phyloP scores from a whole-genome alignment of 1,139 yeast species.

The Nakaseomyces bracarensis region DNA sequence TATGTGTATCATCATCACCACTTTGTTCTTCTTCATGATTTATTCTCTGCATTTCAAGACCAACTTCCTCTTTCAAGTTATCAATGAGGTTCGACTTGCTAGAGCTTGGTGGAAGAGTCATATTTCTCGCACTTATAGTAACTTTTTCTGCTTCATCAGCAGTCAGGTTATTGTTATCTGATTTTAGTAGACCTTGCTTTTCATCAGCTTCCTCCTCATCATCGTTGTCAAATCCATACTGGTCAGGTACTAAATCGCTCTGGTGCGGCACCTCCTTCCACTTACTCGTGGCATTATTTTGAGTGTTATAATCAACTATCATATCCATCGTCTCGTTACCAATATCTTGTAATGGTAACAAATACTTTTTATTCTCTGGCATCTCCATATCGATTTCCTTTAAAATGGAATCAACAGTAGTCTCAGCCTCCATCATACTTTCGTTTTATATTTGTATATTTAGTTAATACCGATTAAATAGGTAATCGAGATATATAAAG shows the following conservation, averaged over 20 bases:
- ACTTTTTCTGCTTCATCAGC: conserved; percentile 1
- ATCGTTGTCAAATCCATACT: not conserved
- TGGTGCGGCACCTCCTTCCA: not conserved
- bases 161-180: not conserved
- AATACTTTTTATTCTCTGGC: conserved; percentile 6
- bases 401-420: conserved; percentile 19
- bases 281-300: not conserved
- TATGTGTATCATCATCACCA: not conserved
- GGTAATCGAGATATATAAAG: not conserved
- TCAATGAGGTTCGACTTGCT: conserved; percentile 2
- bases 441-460: not conserved
- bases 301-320: conserved; percentile 24
- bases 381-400: conserved; percentile 21
- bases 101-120: conserved; percentile 1
- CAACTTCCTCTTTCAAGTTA: conserved; percentile 6
- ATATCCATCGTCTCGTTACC: conserved; percentile 31
- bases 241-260: not conserved
- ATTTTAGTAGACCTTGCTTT: not conserved
- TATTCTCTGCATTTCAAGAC: too few species aligned
- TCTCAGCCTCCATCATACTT: conserved; percentile 9
- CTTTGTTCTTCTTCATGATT: not conserved
- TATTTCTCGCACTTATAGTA: not conserved
- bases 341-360: conserved; percentile 22
- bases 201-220: not conserved
- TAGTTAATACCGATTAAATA: not conserved